Conservation (phyloP, 306 rosid genomes). For the Begonia masoniana region DNA sequence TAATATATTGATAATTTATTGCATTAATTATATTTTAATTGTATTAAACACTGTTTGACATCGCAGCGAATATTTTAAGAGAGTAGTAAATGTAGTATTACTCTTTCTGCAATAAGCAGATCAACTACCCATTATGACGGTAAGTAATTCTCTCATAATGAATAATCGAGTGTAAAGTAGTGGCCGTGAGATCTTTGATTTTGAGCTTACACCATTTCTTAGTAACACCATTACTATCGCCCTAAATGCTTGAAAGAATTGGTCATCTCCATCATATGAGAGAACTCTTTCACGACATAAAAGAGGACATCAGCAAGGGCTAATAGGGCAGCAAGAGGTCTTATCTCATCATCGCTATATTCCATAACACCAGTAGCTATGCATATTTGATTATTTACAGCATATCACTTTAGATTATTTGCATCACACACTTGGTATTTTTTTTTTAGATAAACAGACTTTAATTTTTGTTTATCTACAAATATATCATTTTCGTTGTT, state of each 20-base stretch:
- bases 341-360: constrained; percentile 78
- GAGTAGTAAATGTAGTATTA: no score
- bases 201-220: constrained; percentile 53
- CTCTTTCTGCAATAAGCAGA: constrained; percentile 83
- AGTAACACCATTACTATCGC: constrained; percentile 44
- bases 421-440: no score
- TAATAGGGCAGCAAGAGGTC: constrained; percentile 79
- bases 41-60: constrained; percentile 36
- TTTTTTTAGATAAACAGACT: no score
- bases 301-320: constrained; percentile 73
- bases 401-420: no score
- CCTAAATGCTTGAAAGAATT: constrained; percentile 63
- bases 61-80: constrained; percentile 15
- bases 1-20: no score
- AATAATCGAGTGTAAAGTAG: constrained; percentile 84
- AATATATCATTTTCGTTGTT: no score
- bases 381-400: constrained; percentile 37
- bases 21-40: no score
- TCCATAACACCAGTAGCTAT: constrained; percentile 55
- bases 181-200: constrained; percentile 70
- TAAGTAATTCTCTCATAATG: constrained; percentile 81
- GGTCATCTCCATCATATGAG: constrained; percentile 61
- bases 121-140: constrained; percentile 78
- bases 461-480: no score
- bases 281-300: constrained; percentile 83